Evolutionary conservation across 2,329 filamentous ascomycete genomes (phyloP).

Genomic region (Colletotrichum acutatum): DNA sequence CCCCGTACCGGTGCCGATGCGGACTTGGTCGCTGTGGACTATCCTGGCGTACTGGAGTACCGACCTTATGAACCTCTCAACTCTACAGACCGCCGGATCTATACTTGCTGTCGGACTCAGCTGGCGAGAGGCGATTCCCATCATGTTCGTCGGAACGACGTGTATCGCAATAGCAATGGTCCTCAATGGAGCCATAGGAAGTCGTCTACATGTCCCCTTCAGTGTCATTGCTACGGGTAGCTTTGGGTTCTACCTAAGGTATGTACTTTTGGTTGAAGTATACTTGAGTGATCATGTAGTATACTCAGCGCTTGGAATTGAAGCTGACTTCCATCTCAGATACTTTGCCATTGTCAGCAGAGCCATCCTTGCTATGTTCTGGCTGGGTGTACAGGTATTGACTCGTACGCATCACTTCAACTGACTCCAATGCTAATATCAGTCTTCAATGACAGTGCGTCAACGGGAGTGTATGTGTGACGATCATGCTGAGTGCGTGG

Average conservation of each 20-base stretch:
- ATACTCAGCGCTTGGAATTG: not conserved
- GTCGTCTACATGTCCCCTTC: conserved; percentile 50
- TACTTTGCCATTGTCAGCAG: conserved; percentile 50
- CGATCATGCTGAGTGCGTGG: conserved; percentile 52
- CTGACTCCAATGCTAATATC: conserved; percentile 14
- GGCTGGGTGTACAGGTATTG: conserved; percentile 69
- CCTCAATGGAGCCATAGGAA: conserved; percentile 50
- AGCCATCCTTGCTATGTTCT: conserved; percentile 59
- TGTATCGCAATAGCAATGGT: conserved; percentile 61
- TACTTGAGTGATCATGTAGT: not conserved
- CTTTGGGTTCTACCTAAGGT: conserved; percentile 51
- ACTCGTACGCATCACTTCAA: conserved; percentile 36
- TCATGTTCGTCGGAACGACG: conserved; percentile 41
- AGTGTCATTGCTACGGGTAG: conserved; percentile 47
- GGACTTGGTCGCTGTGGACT: conserved; percentile 49
- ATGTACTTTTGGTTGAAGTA: not conserved
- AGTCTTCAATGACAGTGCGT: conserved; percentile 28
- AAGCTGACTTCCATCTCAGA: not conserved
- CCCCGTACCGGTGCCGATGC: conserved; percentile 17
- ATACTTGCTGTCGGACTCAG: conserved; percentile 48
- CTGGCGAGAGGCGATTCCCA: conserved; percentile 43
- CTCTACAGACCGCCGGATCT: conserved; percentile 48
- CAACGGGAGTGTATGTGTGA: not conserved
- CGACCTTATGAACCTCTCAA: conserved; percentile 48
- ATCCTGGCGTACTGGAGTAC: conserved; percentile 50